Percentiles rank a stretch among this genome's conserved stretches.
These are phyloP conservation scores for Colletotrichum sp. DNA, from an alignment of 2,329 filamentous ascomycete genomes.

Conservation along the genomic window DNA sequence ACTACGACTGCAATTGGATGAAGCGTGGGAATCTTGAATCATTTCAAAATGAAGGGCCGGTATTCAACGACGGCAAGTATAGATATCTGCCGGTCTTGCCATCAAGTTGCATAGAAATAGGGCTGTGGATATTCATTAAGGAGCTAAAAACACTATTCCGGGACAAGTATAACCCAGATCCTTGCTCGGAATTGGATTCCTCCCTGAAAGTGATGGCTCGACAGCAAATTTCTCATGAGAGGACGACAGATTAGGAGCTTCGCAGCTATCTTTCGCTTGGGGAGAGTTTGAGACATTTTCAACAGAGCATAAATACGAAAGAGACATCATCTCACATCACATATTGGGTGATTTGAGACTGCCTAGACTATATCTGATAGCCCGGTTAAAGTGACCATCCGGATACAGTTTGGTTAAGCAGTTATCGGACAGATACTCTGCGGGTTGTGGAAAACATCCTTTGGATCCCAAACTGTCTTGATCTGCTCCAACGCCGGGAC, in stretches of 20 bases:
- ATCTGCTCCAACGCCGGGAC: constrained; percentile 48
- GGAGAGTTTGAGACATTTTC: neutral
- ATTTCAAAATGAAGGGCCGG: neutral
- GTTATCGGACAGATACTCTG: constrained; percentile 47
- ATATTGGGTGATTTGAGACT: neutral
- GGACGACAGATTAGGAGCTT: neutral
- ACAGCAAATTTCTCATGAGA: neutral
- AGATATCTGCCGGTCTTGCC: neutral
- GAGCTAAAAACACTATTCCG: neutral
- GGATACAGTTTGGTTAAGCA: neutral
- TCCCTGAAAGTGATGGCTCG: neutral
- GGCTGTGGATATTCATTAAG: accelerated
- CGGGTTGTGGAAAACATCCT: constrained; percentile 61
- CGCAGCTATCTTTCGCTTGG: neutral
- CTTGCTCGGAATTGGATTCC: neutral
- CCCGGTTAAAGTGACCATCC: neutral
- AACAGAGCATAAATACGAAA: neutral
- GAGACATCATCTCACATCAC: neutral
- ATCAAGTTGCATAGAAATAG: neutral
- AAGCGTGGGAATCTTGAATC: neutral
- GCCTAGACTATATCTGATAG: neutral
- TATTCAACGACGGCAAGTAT: neutral
- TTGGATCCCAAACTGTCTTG: constrained; percentile 57
- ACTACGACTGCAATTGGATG: too few species aligned
- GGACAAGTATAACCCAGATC: accelerated